phyloP scores from a whole-genome alignment of 148 eudicot genomes.

The Agrostemma githago region DNA sequence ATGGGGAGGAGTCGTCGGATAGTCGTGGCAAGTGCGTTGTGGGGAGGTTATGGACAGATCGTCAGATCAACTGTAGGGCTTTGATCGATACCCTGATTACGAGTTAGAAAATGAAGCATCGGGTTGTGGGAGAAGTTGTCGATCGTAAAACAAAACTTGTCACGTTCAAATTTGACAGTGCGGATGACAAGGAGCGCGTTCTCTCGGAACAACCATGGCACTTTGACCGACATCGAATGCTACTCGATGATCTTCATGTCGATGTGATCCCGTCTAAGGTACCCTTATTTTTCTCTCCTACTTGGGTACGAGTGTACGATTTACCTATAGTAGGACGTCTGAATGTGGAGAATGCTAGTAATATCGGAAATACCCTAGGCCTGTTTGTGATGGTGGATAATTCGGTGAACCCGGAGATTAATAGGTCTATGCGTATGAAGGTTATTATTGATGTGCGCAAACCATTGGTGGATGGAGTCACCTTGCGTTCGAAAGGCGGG shows the following conservation, averaged over 20 bases:
- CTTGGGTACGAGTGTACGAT: not conserved
- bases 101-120: not conserved
- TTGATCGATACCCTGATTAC: not conserved
- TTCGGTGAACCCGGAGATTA: too few species aligned
- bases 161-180: not conserved
- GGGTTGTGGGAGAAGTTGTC: not conserved
- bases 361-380: not conserved
- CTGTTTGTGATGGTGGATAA: not conserved
- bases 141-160: not conserved
- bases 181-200: not conserved
- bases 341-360: not conserved
- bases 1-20: too few species aligned
- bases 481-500: too few species aligned
- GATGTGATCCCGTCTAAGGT: not conserved
- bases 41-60: not conserved
- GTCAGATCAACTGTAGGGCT: not conserved
- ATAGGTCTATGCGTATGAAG: too few species aligned
- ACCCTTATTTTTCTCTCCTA: not conserved
- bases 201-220: not conserved
- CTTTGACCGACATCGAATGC: not conserved
- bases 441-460: not conserved
- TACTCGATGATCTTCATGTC: not conserved
- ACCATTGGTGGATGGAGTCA: too few species aligned
- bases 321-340: not conserved
- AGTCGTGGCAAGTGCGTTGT: not conserved